phyloP scores from a whole-genome alignment of 2,329 filamentous ascomycete genomes.

The Phaeosphaeria sp. region DNA sequence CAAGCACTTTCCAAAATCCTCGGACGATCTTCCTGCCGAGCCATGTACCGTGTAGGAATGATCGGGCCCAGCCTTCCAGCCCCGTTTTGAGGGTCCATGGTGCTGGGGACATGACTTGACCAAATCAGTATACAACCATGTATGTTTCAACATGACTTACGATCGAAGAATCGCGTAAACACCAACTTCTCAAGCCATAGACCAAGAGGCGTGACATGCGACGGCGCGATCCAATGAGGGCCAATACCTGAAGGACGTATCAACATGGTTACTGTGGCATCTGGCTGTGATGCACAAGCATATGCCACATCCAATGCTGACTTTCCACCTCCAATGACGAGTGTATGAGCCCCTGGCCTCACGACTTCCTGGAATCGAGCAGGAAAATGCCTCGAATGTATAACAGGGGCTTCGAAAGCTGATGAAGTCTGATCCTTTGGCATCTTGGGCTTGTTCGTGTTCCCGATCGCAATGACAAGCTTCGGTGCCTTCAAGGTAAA shows the following conservation, averaged over 20 bases:
- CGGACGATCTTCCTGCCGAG: constrained; percentile 64
- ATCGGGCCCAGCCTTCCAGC: constrained; percentile 58
- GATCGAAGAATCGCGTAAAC: constrained; percentile 71
- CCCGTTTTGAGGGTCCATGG: constrained; percentile 72
- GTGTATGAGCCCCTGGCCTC: constrained; percentile 45
- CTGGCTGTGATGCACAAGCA: constrained; percentile 55
- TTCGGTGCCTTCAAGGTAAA: constrained; percentile 50
- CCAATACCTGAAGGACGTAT: constrained; percentile 67
- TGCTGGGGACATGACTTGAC: constrained; percentile 70
- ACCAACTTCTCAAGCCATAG: constrained; percentile 72
- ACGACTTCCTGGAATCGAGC: constrained; percentile 45
- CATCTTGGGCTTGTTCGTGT: constrained; percentile 65
- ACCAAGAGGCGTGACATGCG: constrained; percentile 72
- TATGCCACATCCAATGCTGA: constrained; percentile 70
- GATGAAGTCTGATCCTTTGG: constrained; percentile 60
- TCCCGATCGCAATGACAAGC: constrained; percentile 67
- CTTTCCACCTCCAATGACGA: constrained; percentile 68
- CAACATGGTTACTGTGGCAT: constrained; percentile 62
- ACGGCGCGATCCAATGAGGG: constrained; percentile 65
- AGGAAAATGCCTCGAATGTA: constrained; percentile 65
- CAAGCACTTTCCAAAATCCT: constrained; percentile 64
- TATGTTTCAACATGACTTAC: neutral
- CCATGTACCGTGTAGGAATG: constrained; percentile 64
- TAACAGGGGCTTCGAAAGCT: constrained; percentile 60
- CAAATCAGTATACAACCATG: neutral